Base-by-base conservation (phyloP, 148 eudicot species). In the Rhododendron henanense region DNA sequence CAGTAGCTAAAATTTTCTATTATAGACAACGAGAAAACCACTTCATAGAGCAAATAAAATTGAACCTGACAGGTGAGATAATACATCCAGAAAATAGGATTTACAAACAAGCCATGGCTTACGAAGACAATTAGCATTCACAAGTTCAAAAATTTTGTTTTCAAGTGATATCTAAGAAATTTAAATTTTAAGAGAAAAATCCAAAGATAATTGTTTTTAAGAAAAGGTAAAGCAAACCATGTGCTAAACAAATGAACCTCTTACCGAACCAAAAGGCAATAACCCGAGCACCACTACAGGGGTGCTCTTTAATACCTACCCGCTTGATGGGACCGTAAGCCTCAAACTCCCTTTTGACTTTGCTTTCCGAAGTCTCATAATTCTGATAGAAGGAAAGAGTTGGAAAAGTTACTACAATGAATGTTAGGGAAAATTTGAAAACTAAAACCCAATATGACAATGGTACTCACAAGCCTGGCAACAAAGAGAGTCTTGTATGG, bases 301-400 rank as follows among this genome's bases (percentile, higher is more conserved):
- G 87, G 86, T 83, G 89, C 90, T 90, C 87, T 85, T 63, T 57
- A 91, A 90, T 91, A 96, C 98, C 93, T 96, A 96, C 99, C 99
- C 95, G 94, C 88, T 97, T 97, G 91, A 97, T 95, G 47, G 99
- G 96, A 82, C 99, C 99, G 89, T 95, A 97, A 87, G 99, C 94
- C 91, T 97, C 99, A 90, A 97, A 97, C 95, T 97, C 99, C 93
- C 99, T 94, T 93, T 94, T 97, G 85, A 97, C 90, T 90, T 95
- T 92, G 95, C 98, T 95, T 89, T 97, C 98, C 21, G 98, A 90
- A 74, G 98, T 97, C 90, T 97, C 99, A 80, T 93, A 94, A 85
- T 92, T 96, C 98, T 96, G 96, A 75, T 92, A 88, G 75, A 19
- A 85, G 55, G 57, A 59, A 84, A 5, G 73, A 19, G 45, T 2